Conservation (phyloP, 306 rosid genomes). For the Ammopiptanthus mongolicus region DNA sequence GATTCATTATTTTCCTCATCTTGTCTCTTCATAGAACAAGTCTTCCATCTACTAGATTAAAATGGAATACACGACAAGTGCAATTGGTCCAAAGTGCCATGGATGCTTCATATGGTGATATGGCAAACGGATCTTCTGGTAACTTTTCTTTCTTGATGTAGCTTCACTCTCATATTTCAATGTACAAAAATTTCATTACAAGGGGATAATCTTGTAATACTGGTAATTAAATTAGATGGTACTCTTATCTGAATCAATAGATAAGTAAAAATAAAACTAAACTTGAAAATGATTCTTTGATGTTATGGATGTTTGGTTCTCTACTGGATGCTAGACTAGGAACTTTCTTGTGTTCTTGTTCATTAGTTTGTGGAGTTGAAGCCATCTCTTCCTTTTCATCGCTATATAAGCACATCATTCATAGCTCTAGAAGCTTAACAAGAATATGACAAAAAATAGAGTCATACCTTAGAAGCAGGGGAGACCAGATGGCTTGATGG, state of each 20-base stretch:
- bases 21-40: constrained; percentile 16
- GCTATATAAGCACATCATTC: neutral
- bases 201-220: constrained; percentile 2
- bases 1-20: neutral
- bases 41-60: constrained; percentile 28
- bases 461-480: neutral
- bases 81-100: constrained; percentile 55
- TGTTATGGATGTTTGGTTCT: neutral
- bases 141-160: constrained; percentile 25
- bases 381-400: neutral
- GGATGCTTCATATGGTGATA: constrained; percentile 85
- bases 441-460: neutral
- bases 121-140: constrained; percentile 62
- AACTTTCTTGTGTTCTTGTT: neutral
- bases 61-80: constrained; percentile 22
- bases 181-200: neutral
- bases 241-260: neutral
- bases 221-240: neutral
- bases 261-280: neutral
- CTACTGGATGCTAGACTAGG: constrained; percentile 2
- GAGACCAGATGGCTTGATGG: neutral
- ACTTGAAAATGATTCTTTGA: neutral
- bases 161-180: neutral
- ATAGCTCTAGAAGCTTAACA: neutral
- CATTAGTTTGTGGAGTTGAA: constrained; percentile 19